Conservation (phyloP, 345 rosid species). For the Citropsis articulata region DNA sequence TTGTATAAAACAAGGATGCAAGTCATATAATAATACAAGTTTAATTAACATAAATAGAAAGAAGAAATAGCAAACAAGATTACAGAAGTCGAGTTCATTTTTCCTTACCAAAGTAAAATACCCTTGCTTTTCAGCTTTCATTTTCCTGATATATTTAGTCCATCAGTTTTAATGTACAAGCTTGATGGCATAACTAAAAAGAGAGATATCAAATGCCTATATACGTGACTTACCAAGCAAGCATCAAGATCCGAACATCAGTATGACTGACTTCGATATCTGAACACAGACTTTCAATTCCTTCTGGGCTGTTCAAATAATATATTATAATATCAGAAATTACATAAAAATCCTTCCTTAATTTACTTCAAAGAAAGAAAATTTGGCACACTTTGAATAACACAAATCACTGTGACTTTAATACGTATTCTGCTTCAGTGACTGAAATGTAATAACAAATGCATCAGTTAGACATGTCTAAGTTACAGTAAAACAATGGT, state of each 20-base stretch:
- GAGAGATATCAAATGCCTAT: not conserved
- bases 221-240: slow-evolving; percentile 73
- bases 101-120: slow-evolving; percentile 82
- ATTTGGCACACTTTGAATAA: not conserved
- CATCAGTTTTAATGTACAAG: slow-evolving; percentile 13
- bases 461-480: not conserved
- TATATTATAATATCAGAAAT: slow-evolving; percentile 15
- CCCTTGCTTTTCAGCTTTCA: slow-evolving; percentile 96
- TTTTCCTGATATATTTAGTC: slow-evolving; percentile 57
- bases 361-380: not conserved
- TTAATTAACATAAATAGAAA: not conserved
- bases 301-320: slow-evolving; percentile 78
- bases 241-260: slow-evolving; percentile 94
- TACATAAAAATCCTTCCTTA: slow-evolving; percentile 8
- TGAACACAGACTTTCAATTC: slow-evolving; percentile 83
- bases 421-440: not conserved
- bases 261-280: slow-evolving; percentile 86
- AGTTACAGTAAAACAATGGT: not conserved
- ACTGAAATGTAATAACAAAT: not conserved
- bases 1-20: not conserved
- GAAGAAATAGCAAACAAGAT: not conserved
- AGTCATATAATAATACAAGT: not conserved
- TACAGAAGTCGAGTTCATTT: not conserved
- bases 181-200: not conserved
- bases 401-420: not conserved